Conservation (phyloP, 192 early-diverging fungal genomes). For the Coemansia sp. region DNA sequence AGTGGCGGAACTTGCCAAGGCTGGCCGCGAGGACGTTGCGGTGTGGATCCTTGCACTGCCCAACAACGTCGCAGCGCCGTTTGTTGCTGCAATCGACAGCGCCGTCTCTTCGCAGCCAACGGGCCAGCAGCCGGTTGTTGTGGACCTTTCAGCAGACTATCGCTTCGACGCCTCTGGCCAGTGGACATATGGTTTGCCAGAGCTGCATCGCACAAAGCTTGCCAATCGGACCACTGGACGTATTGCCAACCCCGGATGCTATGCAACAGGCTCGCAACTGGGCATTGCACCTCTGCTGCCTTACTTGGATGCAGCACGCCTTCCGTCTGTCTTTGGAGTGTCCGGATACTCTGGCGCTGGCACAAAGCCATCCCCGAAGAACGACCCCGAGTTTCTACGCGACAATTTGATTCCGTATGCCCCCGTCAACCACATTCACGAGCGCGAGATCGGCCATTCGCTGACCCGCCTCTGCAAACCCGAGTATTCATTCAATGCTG, state of each 20-base stretch:
- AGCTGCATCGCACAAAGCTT: slow-evolving; percentile 73
- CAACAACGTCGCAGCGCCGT: slow-evolving; percentile 91
- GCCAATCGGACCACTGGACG: slow-evolving; percentile 52
- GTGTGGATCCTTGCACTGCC: slow-evolving; percentile 97
- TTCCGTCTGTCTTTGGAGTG: slow-evolving; percentile 89
- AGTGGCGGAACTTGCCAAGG: slow-evolving; percentile 57
- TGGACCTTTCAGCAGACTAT: slow-evolving; percentile 94
- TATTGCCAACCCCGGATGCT: slow-evolving; percentile 97
- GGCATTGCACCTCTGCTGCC: slow-evolving; percentile 81
- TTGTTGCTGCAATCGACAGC: slow-evolving; percentile 75
- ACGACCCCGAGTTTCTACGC: slow-evolving; percentile 80
- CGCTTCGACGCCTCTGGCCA: slow-evolving; percentile 70
- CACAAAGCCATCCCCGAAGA: slow-evolving; percentile 94
- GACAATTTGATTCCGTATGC: slow-evolving; percentile 94
- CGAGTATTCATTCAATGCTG: slow-evolving; percentile 4
- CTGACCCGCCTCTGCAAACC: slow-evolving; percentile 35
- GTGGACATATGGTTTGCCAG: slow-evolving; percentile 89
- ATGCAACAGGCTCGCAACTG: slow-evolving; percentile 96
- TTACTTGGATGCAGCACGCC: slow-evolving; percentile 51
- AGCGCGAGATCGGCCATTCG: slow-evolving; percentile 85
- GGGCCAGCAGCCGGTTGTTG: slow-evolving; percentile 61
- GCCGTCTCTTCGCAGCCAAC: slow-evolving; percentile 50
- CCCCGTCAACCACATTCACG: slow-evolving; percentile 94
- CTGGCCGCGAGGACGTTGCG: slow-evolving; percentile 69
- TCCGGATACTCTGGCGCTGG: slow-evolving; percentile 99